Evolutionary conservation across 257 asterid genomes (phyloP).

Genomic region (Solanum arcanum): DNA sequence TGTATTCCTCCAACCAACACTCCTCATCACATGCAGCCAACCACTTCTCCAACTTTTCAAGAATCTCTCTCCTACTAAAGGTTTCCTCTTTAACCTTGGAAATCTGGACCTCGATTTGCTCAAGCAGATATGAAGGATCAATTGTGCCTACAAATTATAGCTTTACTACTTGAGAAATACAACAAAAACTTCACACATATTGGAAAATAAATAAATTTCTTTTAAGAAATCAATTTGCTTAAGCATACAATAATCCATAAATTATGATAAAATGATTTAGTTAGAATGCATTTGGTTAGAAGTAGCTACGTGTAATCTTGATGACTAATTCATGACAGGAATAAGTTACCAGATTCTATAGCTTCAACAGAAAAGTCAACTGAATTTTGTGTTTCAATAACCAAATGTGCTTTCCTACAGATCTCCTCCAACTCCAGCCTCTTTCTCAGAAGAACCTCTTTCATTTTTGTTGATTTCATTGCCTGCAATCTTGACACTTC

Average conservation of each 20-base stretch:
- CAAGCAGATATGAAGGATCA: slow-evolving; percentile 55
- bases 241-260: neutral
- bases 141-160: slow-evolving; percentile 31
- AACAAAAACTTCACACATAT: neutral
- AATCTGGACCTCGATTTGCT: slow-evolving; percentile 58
- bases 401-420: slow-evolving; percentile 63
- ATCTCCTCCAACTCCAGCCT: slow-evolving; percentile 50
- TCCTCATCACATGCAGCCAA: slow-evolving; percentile 81
- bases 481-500: slow-evolving; percentile 66
- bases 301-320: neutral
- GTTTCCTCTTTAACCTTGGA: slow-evolving; percentile 66
- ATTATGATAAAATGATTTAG: neutral
- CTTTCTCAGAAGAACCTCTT: slow-evolving; percentile 73
- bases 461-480: slow-evolving; percentile 59
- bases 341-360: slow-evolving; percentile 54
- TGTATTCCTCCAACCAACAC: slow-evolving; percentile 93
- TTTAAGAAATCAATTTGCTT: neutral
- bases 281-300: neutral
- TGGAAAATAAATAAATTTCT: neutral
- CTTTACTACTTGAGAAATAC: neutral
- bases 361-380: slow-evolving; percentile 38
- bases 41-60: slow-evolving; percentile 89
- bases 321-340: neutral
- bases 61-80: slow-evolving; percentile 67
- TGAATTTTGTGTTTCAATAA: slow-evolving; percentile 35